A percentile compares a stretch with the other conserved stretches of the same genome.
phyloP scores from a whole-genome alignment of 2,329 filamentous ascomycete species.

The Ceratocystiopsis minuta region DNA sequence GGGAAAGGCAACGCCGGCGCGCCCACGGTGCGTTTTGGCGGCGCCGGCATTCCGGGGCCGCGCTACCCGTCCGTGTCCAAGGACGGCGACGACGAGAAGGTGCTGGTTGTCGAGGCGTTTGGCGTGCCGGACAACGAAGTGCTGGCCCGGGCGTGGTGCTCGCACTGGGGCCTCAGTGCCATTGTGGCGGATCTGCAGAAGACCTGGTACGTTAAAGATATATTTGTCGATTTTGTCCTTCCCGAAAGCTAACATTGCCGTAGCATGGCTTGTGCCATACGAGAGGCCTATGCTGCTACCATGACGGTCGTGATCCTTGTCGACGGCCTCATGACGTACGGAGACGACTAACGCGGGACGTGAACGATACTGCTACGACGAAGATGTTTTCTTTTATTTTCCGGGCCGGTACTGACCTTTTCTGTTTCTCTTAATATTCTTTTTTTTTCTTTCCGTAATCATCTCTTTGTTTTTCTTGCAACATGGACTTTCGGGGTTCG shows the following conservation, averaged over 20 bases:
- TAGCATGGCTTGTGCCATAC: slow-evolving; percentile 54
- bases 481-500: no score
- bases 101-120: slow-evolving; percentile 55
- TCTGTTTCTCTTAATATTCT: neutral
- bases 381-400: neutral
- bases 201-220: slow-evolving; percentile 37
- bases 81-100: slow-evolving; percentile 40
- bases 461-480: no score
- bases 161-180: slow-evolving; percentile 55
- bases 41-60: slow-evolving; percentile 5
- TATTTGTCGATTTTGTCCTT: neutral
- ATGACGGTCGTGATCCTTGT: slow-evolving; percentile 55
- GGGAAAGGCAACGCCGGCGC: slow-evolving; percentile 9
- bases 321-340: slow-evolving; percentile 17
- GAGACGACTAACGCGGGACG: slow-evolving; percentile 5
- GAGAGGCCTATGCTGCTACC: slow-evolving; percentile 58
- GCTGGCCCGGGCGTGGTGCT: slow-evolving; percentile 58
- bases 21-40: slow-evolving; percentile 6
- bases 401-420: neutral
- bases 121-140: slow-evolving; percentile 61
- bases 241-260: neutral
- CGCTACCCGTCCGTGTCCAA: slow-evolving; percentile 8
- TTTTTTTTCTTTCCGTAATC: no score
- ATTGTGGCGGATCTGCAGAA: slow-evolving; percentile 49
- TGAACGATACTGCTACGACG: neutral